Base-by-base conservation (phyloP, 164 flowering plant species). In the Euptelea pleiosperma region DNA sequence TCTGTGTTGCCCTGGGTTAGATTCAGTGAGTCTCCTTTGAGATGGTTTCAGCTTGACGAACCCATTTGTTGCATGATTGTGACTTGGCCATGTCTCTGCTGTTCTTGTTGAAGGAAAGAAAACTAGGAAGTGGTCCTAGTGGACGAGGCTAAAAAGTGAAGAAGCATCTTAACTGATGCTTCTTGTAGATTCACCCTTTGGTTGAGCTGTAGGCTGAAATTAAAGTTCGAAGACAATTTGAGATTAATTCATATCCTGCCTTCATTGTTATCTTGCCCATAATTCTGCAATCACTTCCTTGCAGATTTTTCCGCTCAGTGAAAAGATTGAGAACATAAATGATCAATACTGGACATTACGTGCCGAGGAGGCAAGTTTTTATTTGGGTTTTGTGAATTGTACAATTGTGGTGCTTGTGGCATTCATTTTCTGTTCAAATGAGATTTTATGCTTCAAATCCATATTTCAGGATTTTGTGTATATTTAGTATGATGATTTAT, bases 271-370 rank as follows among this genome's bases (percentile, higher is more conserved):
- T 15, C 22, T 40, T 2, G 6, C 36, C 12, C 21, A 19, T 52
- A 14, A 42, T 62, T 34, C 12, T 50, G 31, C 8, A 4, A n/a
- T 52, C 25, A 15, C 28, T 9, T 58, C 2, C 52, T 50, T 75
- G 72, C 82, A 89, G 96, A 79, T 86, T 57, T 86, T 89, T 39
- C 89, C 96, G 0, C 79, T 37, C 16, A 70, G 46, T 72, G 96
- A 89, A 73, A 89, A 80, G 69, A 84, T 86, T 66, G 94, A 84
- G 71, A 82, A 83, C 55, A 84, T 89, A 40, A 86, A 89, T 75
- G 94, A 84, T 70, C 93, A 89, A 59, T 86, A 89, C 69, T 86
- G 91, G 93, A 89, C 96, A 42, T 57, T 89, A 40, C 82, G 94
- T 16, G 94, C 91, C 10, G 96, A 89, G 66, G 96, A 86, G 86